Conservation (phyloP, 441 rosid species). For the Eruca vesicaria region DNA sequence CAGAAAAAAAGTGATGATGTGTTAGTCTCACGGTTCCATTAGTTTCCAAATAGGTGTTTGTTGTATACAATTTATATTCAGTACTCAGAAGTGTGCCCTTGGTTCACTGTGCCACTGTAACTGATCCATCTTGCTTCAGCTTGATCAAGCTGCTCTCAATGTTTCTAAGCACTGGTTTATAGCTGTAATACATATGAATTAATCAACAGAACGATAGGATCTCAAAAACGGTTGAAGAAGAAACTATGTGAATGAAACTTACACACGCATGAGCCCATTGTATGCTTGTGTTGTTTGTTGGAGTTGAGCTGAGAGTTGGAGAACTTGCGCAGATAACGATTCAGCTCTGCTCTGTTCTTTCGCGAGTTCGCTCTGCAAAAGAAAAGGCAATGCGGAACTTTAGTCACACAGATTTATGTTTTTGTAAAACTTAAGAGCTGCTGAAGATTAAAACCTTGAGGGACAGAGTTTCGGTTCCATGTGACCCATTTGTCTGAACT, state of each 20-base stretch:
- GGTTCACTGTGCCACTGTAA: constrained; percentile 42
- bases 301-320: constrained; percentile 77
- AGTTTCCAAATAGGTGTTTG: neutral
- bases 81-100: neutral
- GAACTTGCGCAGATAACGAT: constrained; percentile 75
- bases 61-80: constrained; percentile 5
- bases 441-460: constrained; percentile 60
- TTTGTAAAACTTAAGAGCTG: neutral
- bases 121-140: constrained; percentile 79
- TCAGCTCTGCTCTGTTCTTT: constrained; percentile 90
- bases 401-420: neutral
- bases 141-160: constrained; percentile 80
- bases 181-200: constrained; percentile 45
- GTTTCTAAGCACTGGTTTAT: constrained; percentile 81
- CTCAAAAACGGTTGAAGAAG: neutral
- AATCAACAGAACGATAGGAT: neutral
- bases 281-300: constrained; percentile 86
- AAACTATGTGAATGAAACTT: constrained; percentile 26
- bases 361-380: constrained; percentile 64
- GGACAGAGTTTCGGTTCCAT: constrained; percentile 51
- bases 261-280: constrained; percentile 75
- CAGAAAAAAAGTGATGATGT: neutral
- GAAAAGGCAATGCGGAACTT: neutral
- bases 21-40: neutral
- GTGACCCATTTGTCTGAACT: constrained; percentile 34